These are phyloP conservation scores for Fusarium algeriense DNA, from an alignment of 2,329 filamentous ascomycete genomes.

Conservation along the genomic window DNA sequence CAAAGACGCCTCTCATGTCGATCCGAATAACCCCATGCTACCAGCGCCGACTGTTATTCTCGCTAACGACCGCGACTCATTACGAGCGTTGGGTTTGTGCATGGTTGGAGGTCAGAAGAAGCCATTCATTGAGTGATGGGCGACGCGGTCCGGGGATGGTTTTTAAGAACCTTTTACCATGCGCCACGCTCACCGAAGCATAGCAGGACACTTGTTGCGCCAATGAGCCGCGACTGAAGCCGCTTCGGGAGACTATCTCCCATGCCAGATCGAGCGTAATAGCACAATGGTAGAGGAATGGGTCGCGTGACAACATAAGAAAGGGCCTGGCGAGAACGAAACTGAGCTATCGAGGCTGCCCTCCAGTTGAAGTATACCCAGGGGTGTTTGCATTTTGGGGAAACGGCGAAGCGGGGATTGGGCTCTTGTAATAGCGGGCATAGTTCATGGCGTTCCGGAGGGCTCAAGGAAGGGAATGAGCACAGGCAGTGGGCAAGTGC, in stretches of 20 bases:
- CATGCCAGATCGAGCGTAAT: slow-evolving; percentile 25
- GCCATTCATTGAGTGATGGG: slow-evolving; percentile 70
- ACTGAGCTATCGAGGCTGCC: slow-evolving; percentile 16
- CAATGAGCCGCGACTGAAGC: slow-evolving; percentile 29
- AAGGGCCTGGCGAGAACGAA: slow-evolving; percentile 4
- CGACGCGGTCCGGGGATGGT: slow-evolving; percentile 12
- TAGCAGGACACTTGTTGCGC: slow-evolving; percentile 22
- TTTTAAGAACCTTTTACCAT: slow-evolving; percentile 29
- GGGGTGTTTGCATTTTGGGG: slow-evolving; percentile 44
- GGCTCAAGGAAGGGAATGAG: slow-evolving; percentile 17
- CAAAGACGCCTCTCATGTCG: slow-evolving; percentile 89
- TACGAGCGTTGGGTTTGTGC: slow-evolving; percentile 72
- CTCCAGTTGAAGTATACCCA: slow-evolving; percentile 43
- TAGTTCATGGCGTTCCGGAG: slow-evolving; percentile 46
- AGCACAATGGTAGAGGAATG: slow-evolving; percentile 10
- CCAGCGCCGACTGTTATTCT: slow-evolving; percentile 86
- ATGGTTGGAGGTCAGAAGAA: slow-evolving; percentile 74
- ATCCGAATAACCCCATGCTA: slow-evolving; percentile 91
- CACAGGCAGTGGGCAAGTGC: slow-evolving; percentile 50
- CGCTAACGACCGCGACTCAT: slow-evolving; percentile 76
- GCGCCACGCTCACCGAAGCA: slow-evolving; percentile 23
- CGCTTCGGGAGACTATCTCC: slow-evolving; percentile 37
- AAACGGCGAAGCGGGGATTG: slow-evolving; percentile 34
- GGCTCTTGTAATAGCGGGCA: slow-evolving; percentile 38
- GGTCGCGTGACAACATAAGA: slow-evolving; percentile 15